Base-by-base conservation (phyloP, 441 rosid species). In the Gossypium gossypioides region DNA sequence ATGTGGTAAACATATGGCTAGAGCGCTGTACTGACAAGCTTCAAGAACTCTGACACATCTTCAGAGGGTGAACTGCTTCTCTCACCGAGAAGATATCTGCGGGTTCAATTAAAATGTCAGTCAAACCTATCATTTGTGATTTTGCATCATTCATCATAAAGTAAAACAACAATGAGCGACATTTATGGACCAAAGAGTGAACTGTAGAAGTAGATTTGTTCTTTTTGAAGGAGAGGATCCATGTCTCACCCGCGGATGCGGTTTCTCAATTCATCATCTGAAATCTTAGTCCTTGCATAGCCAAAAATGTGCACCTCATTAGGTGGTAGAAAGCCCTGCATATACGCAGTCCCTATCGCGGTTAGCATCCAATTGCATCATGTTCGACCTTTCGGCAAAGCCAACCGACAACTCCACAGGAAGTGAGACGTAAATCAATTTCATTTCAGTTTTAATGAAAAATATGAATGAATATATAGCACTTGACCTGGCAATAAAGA, bases 231-330 rank as follows among this genome's bases (percentile, higher is more conserved):
- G 25, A 68, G 32, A 7, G 18, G 29, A 22, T 6, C 54, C 25
- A 61, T 4, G 69, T 69, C 87, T 86, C 82, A 95, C 98, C 95
- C 88, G 19, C 82, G 83, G 67, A 95, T 81, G 70, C 91, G 92
- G 66, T 80, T 80, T 82, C 93, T 86, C 34, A 92, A 86, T 0
- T 91, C 91, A 40, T 87, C 78, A 79, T 91, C 98, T 15, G 97
- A 82, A 75, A 88, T 87, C 82, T 89, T 89, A 71, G 89, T 86
- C 86, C 99, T 89, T 8, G 98, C 97, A 84, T 95, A 95, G 50
- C 99, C 97, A 81, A 94, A 92, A 50, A 92, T 89, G 78, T 89
- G 94, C 75, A 94, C 97, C 84, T 88, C 97, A 61, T 87, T 65
- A 24, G 87, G 59, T 73, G 64, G 89, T 61, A 94, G 83, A 81